phyloP scores from a whole-genome alignment of 2,329 filamentous ascomycete species.

The Chaetomiaceae sp. region DNA sequence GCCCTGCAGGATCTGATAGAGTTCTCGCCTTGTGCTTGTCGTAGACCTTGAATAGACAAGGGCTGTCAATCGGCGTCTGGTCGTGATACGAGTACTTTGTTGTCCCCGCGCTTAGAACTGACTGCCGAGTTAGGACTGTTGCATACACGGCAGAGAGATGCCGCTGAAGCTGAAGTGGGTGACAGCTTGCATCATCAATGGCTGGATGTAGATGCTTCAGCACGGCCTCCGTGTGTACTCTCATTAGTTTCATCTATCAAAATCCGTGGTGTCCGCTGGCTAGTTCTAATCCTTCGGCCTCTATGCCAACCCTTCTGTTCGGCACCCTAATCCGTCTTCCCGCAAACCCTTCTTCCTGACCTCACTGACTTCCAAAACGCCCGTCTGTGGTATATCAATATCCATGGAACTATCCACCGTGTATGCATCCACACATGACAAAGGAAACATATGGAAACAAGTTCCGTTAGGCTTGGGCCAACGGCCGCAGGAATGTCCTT shows the following conservation, averaged over 20 bases:
- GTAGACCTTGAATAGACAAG: slow-evolving; percentile 1
- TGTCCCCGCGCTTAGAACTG: no score
- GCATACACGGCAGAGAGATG: no score
- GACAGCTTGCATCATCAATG: no score
- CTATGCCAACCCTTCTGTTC: background rate
- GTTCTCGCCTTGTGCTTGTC: background rate
- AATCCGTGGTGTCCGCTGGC: background rate
- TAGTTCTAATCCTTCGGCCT: background rate
- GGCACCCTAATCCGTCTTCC: background rate
- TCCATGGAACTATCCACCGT: slow-evolving; percentile 5
- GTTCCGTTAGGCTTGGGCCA: no score
- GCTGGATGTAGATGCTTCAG: background rate
- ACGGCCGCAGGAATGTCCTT: no score
- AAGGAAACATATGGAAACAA: background rate
- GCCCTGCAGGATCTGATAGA: no score
- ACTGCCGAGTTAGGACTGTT: no score
- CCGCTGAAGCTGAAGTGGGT: no score
- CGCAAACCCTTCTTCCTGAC: background rate
- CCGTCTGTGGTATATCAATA: background rate
- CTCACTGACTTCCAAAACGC: background rate
- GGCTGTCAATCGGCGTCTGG: no score
- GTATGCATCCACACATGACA: slow-evolving; percentile 5
- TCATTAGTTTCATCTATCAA: slow-evolving; percentile 4
- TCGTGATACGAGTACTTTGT: no score
- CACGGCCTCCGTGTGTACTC: background rate